Evolutionary conservation across 768 basidiomycete species (phyloP).

Genomic region (Leccinum subgranulosum): DNA sequence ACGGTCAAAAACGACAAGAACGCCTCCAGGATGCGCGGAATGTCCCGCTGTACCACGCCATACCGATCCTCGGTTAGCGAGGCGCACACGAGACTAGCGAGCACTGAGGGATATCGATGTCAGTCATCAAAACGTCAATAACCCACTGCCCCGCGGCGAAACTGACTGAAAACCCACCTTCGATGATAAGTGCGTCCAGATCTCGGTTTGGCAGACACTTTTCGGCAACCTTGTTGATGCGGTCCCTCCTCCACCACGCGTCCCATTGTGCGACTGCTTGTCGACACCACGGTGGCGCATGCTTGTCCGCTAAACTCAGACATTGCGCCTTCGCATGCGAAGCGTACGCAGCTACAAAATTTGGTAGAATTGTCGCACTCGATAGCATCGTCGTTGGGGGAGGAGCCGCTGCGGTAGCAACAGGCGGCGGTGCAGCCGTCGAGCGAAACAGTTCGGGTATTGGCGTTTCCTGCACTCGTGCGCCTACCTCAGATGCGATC

Average conservation of each 20-base stretch:
- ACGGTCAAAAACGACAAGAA: constrained; percentile 63
- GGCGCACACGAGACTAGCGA: constrained; percentile 64
- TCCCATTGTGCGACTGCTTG: constrained; percentile 24
- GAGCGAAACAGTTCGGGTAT: constrained; percentile 52
- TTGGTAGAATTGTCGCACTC: background rate
- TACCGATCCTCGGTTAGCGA: constrained; percentile 80
- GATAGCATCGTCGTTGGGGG: background rate
- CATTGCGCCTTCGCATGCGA: constrained; percentile 6
- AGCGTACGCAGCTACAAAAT: background rate
- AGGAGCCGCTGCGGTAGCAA: constrained; percentile 7
- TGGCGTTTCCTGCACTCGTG: constrained; percentile 27
- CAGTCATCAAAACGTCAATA: background rate
- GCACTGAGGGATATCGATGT: constrained; percentile 27
- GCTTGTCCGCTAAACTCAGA: constrained; percentile 8
- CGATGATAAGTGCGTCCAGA: constrained; percentile 57
- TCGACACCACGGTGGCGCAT: constrained; percentile 32
- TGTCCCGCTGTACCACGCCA: constrained; percentile 82
- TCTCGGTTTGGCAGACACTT: constrained; percentile 57
- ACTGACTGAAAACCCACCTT: constrained; percentile 43
- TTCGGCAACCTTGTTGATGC: constrained; percentile 51
- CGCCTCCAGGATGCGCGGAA: constrained; percentile 77
- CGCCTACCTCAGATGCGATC: constrained; percentile 35
- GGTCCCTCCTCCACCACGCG: constrained; percentile 57
- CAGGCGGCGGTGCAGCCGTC: constrained; percentile 21
- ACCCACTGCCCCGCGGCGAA: background rate